A percentile compares a stretch with the other conserved stretches of the same genome.
phyloP scores from a whole-genome alignment of 805 yeast species.

The Kurtzmaniella cleridarum region DNA sequence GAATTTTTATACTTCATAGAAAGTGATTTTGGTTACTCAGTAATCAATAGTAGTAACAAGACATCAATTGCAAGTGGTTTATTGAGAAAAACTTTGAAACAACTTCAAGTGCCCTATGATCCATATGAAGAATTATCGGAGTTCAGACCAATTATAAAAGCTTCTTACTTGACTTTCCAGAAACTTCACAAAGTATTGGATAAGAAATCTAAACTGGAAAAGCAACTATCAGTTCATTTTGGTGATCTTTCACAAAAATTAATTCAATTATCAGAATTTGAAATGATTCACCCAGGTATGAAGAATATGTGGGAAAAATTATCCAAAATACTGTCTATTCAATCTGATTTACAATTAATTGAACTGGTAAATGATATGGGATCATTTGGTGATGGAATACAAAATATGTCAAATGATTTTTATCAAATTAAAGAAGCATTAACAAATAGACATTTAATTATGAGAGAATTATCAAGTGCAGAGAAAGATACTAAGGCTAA shows the following conservation, averaged over 20 bases:
- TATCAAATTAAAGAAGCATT: conserved; percentile 87
- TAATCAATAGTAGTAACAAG: conserved; percentile 52
- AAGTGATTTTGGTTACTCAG: conserved; percentile 63
- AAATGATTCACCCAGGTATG: conserved; percentile 61
- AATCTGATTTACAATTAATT: conserved; percentile 73
- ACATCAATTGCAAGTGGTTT: conserved; percentile 75
- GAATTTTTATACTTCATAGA: conserved; percentile 83
- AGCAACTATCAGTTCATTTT: conserved; percentile 42
- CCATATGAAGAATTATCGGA: conserved; percentile 74
- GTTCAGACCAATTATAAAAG: conserved; percentile 82
- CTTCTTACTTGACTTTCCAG: conserved; percentile 55
- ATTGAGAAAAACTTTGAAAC: conserved; percentile 84
- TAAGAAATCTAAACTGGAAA: conserved; percentile 51
- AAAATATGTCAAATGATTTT: conserved; percentile 62
- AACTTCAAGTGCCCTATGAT: conserved; percentile 87
- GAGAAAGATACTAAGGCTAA: conserved; percentile 66
- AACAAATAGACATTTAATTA: conserved; percentile 85
- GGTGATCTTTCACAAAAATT: conserved; percentile 45
- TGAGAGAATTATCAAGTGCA: conserved; percentile 82
- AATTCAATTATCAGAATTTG: conserved; percentile 35
- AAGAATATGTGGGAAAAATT: conserved; percentile 71
- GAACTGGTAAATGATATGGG: conserved; percentile 71
- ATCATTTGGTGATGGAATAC: conserved; percentile 69
- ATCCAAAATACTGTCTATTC: conserved; percentile 58
- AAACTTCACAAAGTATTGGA: conserved; percentile 51